Evolutionary conservation across 176 grass and related monocot genomes (phyloP), one percentile per base, ranked within the genome.

Genomic region (Pontederia crassipes): DNA sequence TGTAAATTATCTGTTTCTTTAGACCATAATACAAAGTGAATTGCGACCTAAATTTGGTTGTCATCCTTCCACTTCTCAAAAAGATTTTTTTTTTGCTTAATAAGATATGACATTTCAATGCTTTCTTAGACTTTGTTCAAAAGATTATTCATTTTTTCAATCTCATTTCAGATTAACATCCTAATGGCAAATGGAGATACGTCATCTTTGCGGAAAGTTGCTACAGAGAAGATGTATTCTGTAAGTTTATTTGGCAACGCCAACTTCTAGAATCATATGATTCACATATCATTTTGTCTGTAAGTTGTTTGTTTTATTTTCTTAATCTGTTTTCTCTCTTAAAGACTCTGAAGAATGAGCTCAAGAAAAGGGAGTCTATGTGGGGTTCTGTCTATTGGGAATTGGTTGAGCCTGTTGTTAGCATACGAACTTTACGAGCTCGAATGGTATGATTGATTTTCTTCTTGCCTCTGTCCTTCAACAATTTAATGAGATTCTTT

Each of bases 331-430:
- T 27, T 72, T 68, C 48, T 69, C 14, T 63, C 72, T 45, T 74
- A 45, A 74, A 91, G 87, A 74, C 73, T 55, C 66, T 97, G 65
- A 97, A 91, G 77, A 97, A 97, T 83, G 92, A 91, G 71, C 51
- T 97, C 28, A 97, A 90, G 70, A 83, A 65, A 78, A 91, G 87
- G 54, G 83, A 97, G 68, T 71, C 83, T 59, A 78, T 76, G 66
- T 97, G 92, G 87, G 78, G 58, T 48, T 82, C 87, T 54, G 81
- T 97, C 58, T 53, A 91, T 52, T 97, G 83, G 92, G 92, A 91
- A 77, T 52, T 91, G 69, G 78, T 87, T 56, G 81, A 83, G 28
- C 81, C 80, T 88, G 73, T 75, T 59, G 59, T 88, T 52, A 82
- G 75, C 18, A 77, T 97, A 56, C 78, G 83, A 72, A 97, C 92